phyloP scores from a whole-genome alignment of 345 rosid genomes.

The Moringa oleifera region DNA sequence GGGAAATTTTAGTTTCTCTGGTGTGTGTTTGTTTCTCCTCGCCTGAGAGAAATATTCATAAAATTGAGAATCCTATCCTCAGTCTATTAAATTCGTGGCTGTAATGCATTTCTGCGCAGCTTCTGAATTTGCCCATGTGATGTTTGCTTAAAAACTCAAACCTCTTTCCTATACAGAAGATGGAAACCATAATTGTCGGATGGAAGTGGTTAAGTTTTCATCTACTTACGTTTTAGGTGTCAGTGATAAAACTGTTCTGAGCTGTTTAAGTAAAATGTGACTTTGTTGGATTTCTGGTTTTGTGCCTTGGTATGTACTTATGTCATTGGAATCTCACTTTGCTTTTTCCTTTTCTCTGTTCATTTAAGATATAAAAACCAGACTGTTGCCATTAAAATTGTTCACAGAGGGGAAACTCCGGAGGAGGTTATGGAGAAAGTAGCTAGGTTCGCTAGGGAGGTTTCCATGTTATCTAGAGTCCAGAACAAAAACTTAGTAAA shows the following conservation, averaged over 20 bases:
- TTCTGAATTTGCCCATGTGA: background rate
- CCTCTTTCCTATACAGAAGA: too few species aligned
- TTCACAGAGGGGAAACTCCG: slow-evolving; percentile 76
- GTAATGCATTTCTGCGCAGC: background rate
- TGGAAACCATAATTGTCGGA: too few species aligned
- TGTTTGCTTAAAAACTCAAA: too few species aligned
- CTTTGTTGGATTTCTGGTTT: background rate
- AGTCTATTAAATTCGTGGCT: too few species aligned
- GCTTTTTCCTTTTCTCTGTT: slow-evolving; percentile 1
- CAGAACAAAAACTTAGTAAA: slow-evolving; percentile 90
- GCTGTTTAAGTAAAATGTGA: background rate
- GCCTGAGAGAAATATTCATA: too few species aligned
- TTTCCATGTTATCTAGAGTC: slow-evolving; percentile 81
- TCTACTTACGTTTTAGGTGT: too few species aligned
- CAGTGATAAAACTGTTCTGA: background rate
- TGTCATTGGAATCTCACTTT: background rate
- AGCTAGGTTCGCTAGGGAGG: slow-evolving; percentile 81
- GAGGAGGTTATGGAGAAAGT: slow-evolving; percentile 81
- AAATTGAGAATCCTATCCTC: background rate
- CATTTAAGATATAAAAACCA: slow-evolving; percentile 62
- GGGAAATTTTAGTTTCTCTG: background rate
- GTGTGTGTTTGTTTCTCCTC: too few species aligned
- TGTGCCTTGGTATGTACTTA: background rate
- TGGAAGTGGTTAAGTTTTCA: too few species aligned
- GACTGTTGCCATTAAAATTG: slow-evolving; percentile 85